A percentile compares a stretch with the other conserved stretches of the same genome.
These are phyloP conservation scores for Exophiala lecanii-corni DNA, from an alignment of 2,329 filamentous ascomycete species.

Conservation along the genomic window DNA sequence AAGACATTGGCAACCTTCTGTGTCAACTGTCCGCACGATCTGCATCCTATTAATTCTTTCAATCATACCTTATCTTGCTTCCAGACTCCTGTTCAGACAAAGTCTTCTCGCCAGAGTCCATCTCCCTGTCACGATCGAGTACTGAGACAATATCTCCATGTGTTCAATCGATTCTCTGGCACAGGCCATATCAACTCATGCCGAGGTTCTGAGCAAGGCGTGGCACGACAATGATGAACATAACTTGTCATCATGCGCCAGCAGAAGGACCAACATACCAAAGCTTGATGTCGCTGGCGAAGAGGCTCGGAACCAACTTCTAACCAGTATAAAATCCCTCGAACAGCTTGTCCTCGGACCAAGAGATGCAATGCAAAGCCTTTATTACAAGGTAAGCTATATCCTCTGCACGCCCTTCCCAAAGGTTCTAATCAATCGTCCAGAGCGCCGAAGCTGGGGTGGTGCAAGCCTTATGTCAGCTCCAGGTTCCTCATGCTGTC, in stretches of 20 bases:
- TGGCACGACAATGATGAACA: conserved; percentile 12
- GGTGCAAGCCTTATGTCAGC: conserved; percentile 11
- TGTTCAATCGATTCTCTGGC: conserved; percentile 10
- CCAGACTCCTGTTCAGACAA: too few relatives aligned
- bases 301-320: conserved; percentile 13
- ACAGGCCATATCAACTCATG: conserved; percentile 4
- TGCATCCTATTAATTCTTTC: too few relatives aligned
- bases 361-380: conserved; percentile 13
- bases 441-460: conserved; percentile 15
- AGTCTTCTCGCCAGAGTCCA: too few relatives aligned
- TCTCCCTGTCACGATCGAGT: too few relatives aligned
- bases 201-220: conserved; percentile 9
- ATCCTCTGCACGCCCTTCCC: too few relatives aligned
- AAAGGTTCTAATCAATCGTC: not conserved
- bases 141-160: too few relatives aligned
- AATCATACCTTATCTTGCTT: too few relatives aligned
- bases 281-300: conserved; percentile 8
- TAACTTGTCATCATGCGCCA: conserved; percentile 6
- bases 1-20: too few relatives aligned
- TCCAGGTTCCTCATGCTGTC: conserved; percentile 8
- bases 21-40: too few relatives aligned
- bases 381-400: conserved; percentile 9
- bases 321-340: conserved; percentile 5
- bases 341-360: conserved; percentile 13
- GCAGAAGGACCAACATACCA: conserved; percentile 6